These are phyloP conservation scores for Talinum fruticosum DNA, from an alignment of 148 eudicot genomes.

Conservation along the genomic window DNA sequence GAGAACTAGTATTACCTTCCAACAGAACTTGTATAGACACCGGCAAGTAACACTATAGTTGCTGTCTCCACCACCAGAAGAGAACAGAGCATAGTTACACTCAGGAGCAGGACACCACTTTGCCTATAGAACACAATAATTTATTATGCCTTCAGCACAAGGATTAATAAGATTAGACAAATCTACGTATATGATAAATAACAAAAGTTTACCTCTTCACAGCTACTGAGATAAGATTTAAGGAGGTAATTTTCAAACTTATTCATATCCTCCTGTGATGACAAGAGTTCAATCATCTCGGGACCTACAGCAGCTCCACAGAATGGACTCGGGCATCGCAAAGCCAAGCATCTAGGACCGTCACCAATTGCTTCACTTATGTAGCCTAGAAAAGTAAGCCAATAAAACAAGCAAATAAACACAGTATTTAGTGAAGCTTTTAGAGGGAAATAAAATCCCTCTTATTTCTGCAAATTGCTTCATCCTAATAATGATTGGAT, in stretches of 20 bases:
- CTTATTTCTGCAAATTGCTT: neutral
- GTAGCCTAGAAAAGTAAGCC: conserved; percentile 38
- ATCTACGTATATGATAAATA: neutral
- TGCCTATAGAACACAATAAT: conserved; percentile 31
- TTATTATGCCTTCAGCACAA: neutral
- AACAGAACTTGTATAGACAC: conserved; percentile 66
- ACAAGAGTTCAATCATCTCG: conserved; percentile 42
- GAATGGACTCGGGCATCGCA: conserved; percentile 60
- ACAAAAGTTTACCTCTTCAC: conserved; percentile 38
- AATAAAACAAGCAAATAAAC: neutral
- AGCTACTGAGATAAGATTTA: conserved; percentile 51
- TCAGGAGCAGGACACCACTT: conserved; percentile 86
- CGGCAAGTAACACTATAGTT: conserved; percentile 55
- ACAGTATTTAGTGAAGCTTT: neutral
- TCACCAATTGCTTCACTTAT: conserved; percentile 49
- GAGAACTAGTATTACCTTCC: conserved; percentile 48
- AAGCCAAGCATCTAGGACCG: conserved; percentile 62
- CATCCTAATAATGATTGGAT: neutral
- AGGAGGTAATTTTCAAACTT: conserved; percentile 46
- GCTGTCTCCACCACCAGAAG: conserved; percentile 34
- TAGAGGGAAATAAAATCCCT: neutral
- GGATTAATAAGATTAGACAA: neutral
- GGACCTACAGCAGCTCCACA: conserved; percentile 65
- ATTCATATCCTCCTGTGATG: conserved; percentile 37
- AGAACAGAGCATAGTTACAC: conserved; percentile 62